phyloP scores from a whole-genome alignment of 441 rosid genomes.

The Populus hybrid region DNA sequence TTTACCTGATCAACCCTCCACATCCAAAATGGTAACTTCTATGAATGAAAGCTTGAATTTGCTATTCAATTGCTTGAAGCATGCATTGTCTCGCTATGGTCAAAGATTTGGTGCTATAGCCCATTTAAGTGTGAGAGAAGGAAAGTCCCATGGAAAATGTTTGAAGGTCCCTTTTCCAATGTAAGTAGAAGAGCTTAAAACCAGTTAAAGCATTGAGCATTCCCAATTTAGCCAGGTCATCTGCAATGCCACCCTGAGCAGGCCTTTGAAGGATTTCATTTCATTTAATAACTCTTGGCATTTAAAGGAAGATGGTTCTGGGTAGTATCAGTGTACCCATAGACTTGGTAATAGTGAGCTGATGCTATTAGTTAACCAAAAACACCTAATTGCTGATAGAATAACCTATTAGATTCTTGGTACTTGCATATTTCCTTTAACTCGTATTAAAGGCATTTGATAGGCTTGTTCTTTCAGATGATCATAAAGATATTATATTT shows the following conservation, averaged over 20 bases:
- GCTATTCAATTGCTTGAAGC: neutral
- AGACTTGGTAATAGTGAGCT: neutral
- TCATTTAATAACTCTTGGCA: neutral
- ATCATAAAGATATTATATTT: neutral
- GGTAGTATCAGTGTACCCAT: neutral
- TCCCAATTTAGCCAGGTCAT: neutral
- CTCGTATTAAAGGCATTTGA: neutral
- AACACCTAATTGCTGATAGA: neutral
- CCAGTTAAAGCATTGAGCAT: too few relatives aligned
- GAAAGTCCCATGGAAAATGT: neutral
- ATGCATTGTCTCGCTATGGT: neutral
- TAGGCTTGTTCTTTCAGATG: neutral
- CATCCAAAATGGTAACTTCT: conserved; percentile 48
- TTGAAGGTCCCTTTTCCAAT: neutral
- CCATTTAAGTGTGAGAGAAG: neutral
- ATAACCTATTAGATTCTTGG: neutral
- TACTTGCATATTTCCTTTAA: neutral
- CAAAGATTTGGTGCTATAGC: too few relatives aligned
- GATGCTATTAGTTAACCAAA: neutral
- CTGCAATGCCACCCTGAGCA: neutral
- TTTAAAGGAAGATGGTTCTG: neutral
- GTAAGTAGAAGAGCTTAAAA: neutral
- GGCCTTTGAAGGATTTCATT: neutral
- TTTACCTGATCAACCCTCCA: conserved; percentile 27
- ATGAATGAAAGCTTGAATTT: conserved; percentile 5